A percentile compares a stretch with the other conserved stretches of the same genome.
phyloP scores from a whole-genome alignment of 2,329 filamentous ascomycete genomes.

The Cytospora piceae region DNA sequence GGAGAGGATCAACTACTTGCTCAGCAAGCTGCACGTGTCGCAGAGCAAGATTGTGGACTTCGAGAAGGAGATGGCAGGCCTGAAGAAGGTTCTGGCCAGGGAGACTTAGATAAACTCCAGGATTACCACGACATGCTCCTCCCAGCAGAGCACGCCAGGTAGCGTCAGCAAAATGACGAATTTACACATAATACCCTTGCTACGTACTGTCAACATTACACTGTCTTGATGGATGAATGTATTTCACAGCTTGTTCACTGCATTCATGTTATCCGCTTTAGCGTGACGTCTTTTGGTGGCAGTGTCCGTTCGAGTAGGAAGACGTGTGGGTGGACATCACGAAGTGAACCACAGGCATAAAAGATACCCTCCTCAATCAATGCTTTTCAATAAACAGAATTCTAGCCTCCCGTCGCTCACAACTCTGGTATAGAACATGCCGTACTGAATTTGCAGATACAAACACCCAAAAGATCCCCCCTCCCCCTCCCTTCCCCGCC shows the following conservation, averaged over 20 bases:
- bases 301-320: background rate
- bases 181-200: background rate
- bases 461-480: background rate
- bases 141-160: background rate
- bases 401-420: constrained; percentile 11
- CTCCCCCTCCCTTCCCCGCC: background rate
- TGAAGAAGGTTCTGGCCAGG: constrained; percentile 70
- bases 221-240: background rate
- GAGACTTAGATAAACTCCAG: constrained; percentile 34
- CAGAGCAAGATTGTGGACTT: constrained; percentile 75
- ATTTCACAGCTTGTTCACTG: background rate
- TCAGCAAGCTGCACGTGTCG: constrained; percentile 72
- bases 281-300: background rate
- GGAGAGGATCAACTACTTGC: constrained; percentile 70
- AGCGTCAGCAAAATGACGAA: background rate
- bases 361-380: constrained; percentile 29
- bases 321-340: background rate
- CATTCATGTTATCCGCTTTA: background rate
- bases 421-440: constrained; percentile 9
- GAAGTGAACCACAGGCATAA: background rate
- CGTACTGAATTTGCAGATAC: background rate
- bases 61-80: constrained; percentile 69
- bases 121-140: background rate
- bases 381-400: constrained; percentile 1
- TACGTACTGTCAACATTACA: background rate